These are phyloP conservation scores for Euphorbia pulcherrima DNA, from an alignment of 345 rosid genomes.

Conservation along the genomic window DNA sequence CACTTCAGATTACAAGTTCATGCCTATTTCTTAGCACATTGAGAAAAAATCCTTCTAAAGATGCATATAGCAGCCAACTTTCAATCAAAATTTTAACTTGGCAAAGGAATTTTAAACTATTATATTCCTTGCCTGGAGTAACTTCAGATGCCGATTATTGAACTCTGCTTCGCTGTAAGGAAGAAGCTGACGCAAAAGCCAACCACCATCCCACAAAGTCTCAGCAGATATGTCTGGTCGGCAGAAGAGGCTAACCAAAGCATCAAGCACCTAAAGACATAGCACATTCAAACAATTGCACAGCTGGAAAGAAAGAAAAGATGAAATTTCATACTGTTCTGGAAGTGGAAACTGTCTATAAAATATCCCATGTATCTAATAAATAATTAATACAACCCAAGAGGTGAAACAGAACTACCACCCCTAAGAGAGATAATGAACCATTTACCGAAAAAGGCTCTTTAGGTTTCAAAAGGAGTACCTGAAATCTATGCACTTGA, in stretches of 20 bases:
- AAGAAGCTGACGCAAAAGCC: slow-evolving; percentile 96
- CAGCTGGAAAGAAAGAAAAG: background rate
- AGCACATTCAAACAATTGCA: background rate
- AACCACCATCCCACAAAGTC: slow-evolving; percentile 93
- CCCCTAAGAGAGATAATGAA: background rate
- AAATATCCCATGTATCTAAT: background rate
- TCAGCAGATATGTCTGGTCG: slow-evolving; percentile 87
- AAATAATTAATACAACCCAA: background rate
- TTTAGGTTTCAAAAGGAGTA: slow-evolving; percentile 18
- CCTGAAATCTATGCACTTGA: slow-evolving; percentile 73
- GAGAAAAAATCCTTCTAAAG: background rate
- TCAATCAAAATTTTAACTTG: background rate
- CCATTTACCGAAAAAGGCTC: background rate
- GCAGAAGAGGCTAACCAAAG: slow-evolving; percentile 77
- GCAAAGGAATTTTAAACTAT: background rate
- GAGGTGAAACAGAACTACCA: background rate
- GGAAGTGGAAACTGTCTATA: background rate
- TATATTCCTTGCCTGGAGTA: slow-evolving; percentile 52
- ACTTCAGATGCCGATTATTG: slow-evolving; percentile 63
- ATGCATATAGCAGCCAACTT: background rate
- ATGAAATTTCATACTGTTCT: background rate
- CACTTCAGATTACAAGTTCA: background rate
- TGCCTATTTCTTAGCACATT: background rate
- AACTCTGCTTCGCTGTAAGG: slow-evolving; percentile 86
- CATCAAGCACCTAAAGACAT: slow-evolving; percentile 67